phyloP scores from a whole-genome alignment of 192 early-diverging fungal genomes.

The Entophlyctis luteolus region DNA sequence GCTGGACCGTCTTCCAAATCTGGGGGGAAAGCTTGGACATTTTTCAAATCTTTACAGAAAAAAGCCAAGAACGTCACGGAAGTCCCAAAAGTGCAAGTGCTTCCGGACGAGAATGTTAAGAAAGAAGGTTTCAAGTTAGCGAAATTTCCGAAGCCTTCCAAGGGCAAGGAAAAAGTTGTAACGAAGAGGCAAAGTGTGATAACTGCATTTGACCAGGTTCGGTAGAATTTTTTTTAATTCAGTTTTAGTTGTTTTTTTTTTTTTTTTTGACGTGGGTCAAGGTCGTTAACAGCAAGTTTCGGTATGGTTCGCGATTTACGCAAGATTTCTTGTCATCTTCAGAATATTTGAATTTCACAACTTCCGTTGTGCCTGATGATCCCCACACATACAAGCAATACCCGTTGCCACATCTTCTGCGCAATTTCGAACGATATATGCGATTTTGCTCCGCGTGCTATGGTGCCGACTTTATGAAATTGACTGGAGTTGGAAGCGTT shows the following conservation, averaged over 20 bases:
- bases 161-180: background rate
- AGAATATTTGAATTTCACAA: background rate
- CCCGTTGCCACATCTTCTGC: conserved; percentile 28
- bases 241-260: background rate
- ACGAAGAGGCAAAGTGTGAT: conserved; percentile 16
- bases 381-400: conserved; percentile 22
- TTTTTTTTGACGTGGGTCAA: conserved; percentile 6
- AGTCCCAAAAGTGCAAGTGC: too few relatives aligned
- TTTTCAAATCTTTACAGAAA: conserved; percentile 3
- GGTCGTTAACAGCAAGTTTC: background rate
- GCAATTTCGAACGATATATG: conserved; percentile 40
- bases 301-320: background rate
- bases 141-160: background rate
- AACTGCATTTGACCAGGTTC: conserved; percentile 31
- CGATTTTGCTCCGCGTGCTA: conserved; percentile 49
- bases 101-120: background rate
- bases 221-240: background rate
- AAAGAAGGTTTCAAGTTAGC: background rate
- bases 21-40: conserved; percentile 9
- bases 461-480: conserved; percentile 34
- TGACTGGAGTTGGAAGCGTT: conserved; percentile 39
- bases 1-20: background rate
- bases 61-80: too few relatives aligned
- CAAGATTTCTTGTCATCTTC: conserved; percentile 1
- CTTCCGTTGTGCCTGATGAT: background rate